A percentile compares a stretch with the other conserved stretches of the same genome.
These are phyloP conservation scores for Citrus mangshanensis DNA, from an alignment of 345 rosid genomes.

Conservation along the genomic window DNA sequence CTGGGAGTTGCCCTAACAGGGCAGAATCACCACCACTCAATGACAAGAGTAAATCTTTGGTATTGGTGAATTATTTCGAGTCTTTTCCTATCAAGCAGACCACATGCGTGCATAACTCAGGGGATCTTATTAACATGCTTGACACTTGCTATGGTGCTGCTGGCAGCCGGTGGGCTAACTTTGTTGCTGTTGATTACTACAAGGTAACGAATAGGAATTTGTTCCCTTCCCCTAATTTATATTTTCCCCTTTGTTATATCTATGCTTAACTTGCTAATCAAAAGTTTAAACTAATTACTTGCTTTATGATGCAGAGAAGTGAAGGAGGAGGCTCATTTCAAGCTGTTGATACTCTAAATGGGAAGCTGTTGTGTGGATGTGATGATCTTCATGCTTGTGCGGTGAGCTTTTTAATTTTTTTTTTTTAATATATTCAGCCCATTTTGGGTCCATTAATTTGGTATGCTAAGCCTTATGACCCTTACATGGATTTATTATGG, in stretches of 20 bases:
- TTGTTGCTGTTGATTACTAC: conserved; percentile 57
- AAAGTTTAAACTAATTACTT: neutral
- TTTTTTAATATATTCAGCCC: neutral
- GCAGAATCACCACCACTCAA: conserved; percentile 42
- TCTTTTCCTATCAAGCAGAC: conserved; percentile 26
- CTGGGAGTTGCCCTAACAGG: conserved; percentile 54
- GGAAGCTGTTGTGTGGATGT: conserved; percentile 51
- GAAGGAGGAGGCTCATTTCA: conserved; percentile 68
- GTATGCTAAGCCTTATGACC: neutral
- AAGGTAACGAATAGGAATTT: conserved; percentile 29
- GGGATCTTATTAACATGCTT: conserved; percentile 44
- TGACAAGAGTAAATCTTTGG: conserved; percentile 53
- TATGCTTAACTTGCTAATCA: no score
- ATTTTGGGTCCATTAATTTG: neutral
- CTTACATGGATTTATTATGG: no score
- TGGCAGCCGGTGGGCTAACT: conserved; percentile 61
- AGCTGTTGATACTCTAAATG: conserved; percentile 59
- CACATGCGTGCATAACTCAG: conserved; percentile 48
- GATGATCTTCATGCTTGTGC: conserved; percentile 39
- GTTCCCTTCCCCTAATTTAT: neutral
- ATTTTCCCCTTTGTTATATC: no score
- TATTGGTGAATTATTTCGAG: conserved; percentile 40
- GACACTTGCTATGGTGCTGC: conserved; percentile 46
- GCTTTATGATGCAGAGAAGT: conserved; percentile 43
- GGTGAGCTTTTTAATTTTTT: conserved; percentile 16